Evolutionary conservation across 116 monocot genomes (phyloP).

Genomic region (Posidonia oceanica): DNA sequence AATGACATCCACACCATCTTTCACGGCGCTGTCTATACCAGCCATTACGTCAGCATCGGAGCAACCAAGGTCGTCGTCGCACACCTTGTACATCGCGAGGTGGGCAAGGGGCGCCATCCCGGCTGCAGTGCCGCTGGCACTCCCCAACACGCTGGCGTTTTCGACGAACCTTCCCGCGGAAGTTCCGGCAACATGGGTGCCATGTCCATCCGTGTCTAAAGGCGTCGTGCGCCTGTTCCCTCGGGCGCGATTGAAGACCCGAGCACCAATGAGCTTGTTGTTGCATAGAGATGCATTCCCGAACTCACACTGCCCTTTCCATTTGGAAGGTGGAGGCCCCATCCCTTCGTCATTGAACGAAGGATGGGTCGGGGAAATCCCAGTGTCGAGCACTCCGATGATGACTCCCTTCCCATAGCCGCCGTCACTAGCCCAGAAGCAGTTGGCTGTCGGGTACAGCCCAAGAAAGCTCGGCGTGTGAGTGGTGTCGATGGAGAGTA

Average conservation of each 20-base stretch:
- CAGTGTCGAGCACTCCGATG: constrained; percentile 50
- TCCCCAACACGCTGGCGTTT: constrained; percentile 3
- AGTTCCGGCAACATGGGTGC: constrained; percentile 12
- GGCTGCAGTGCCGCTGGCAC: constrained; percentile 4
- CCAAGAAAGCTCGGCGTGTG: constrained; percentile 15
- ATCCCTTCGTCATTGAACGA: constrained; percentile 30
- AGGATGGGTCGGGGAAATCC: constrained; percentile 30
- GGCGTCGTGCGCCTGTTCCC: neutral
- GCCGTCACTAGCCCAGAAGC: neutral
- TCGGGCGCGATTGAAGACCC: neutral
- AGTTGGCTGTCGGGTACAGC: neutral
- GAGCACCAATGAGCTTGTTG: constrained; percentile 22
- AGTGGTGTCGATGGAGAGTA: constrained; percentile 2
- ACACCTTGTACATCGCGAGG: constrained; percentile 17
- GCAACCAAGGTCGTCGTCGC: neutral
- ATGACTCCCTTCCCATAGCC: constrained; percentile 14
- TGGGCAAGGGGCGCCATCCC: constrained; percentile 14
- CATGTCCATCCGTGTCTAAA: constrained; percentile 8
- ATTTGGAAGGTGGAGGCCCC: constrained; percentile 30
- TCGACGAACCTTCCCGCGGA: constrained; percentile 14
- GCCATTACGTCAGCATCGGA: neutral
- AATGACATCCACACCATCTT: constrained; percentile 19
- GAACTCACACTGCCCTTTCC: constrained; percentile 51
- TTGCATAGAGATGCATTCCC: constrained; percentile 4
- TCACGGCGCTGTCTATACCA: constrained; percentile 8